Evolutionary conservation across 2,329 filamentous ascomycete genomes (phyloP).

Genomic region (Fusarium compactum): DNA sequence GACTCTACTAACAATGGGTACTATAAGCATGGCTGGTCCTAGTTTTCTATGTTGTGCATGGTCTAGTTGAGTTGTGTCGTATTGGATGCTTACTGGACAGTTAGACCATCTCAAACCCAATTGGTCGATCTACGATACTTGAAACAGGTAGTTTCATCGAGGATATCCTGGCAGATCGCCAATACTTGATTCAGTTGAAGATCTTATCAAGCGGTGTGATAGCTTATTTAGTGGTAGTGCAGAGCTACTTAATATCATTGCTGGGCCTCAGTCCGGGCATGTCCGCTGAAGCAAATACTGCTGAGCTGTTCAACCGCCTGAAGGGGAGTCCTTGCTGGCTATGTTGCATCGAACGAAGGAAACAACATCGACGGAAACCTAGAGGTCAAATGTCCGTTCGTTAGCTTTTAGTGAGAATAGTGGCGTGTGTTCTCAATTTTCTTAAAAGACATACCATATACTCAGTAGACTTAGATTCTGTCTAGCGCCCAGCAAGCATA

Average conservation of each 20-base stretch:
- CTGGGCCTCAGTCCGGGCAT: background rate
- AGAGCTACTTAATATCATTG: background rate
- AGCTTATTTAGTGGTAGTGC: background rate
- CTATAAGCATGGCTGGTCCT: constrained; percentile 5
- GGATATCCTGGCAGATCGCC: constrained; percentile 1
- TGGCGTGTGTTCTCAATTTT: background rate
- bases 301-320: background rate
- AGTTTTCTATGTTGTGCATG: constrained; percentile 4
- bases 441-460: background rate
- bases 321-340: background rate
- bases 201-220: background rate
- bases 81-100: constrained; percentile 5
- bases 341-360: background rate
- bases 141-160: constrained; percentile 18
- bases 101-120: background rate
- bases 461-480: background rate
- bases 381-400: background rate
- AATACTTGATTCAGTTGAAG: background rate
- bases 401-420: background rate
- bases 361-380: background rate
- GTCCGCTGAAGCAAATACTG: background rate
- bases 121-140: constrained; percentile 19
- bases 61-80: constrained; percentile 5
- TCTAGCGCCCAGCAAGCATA: background rate
- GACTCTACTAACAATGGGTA: background rate